Evolutionary conservation across 2,329 filamentous ascomycete genomes (phyloP).

Genomic region (Aureobasidium sp.): DNA sequence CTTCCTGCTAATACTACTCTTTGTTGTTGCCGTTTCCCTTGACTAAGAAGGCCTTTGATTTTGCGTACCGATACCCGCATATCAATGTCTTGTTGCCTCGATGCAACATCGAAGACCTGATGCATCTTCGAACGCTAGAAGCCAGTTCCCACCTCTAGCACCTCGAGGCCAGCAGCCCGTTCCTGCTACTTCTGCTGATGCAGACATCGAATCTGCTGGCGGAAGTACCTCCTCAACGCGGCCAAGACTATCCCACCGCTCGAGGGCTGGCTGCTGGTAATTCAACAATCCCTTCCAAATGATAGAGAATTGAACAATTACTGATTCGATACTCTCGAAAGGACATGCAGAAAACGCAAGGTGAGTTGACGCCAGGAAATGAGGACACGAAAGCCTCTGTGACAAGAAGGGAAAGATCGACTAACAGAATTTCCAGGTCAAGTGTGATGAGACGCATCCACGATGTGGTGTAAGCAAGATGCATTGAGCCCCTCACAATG

Average conservation of each 20-base stretch:
- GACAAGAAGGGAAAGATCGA: neutral
- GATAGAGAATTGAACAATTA: neutral
- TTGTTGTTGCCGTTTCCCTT: constrained; percentile 8
- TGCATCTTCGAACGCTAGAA: constrained; percentile 22
- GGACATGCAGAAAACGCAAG: constrained; percentile 32
- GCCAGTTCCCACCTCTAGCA: constrained; percentile 28
- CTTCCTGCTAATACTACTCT: constrained; percentile 11
- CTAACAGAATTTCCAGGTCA: constrained; percentile 36
- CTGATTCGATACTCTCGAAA: constrained; percentile 14
- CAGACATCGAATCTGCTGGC: constrained; percentile 14
- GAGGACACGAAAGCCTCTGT: constrained; percentile 1
- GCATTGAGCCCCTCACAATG: neutral
- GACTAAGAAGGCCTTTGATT: constrained; percentile 8
- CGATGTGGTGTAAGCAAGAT: constrained; percentile 43
- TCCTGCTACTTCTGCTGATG: constrained; percentile 10
- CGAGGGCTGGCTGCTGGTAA: constrained; percentile 48
- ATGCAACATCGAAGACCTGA: constrained; percentile 19
- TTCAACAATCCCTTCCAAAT: constrained; percentile 17
- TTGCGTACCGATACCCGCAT: constrained; percentile 10
- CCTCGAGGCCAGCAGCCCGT: constrained; percentile 21
- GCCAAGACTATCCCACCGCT: constrained; percentile 46
- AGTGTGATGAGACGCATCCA: constrained; percentile 51
- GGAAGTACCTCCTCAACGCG: constrained; percentile 19
- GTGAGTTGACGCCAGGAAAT: constrained; percentile 17
- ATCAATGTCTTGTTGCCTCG: constrained; percentile 17